phyloP scores from a whole-genome alignment of 2,329 filamentous ascomycete species.

The Fusarium sp. region DNA sequence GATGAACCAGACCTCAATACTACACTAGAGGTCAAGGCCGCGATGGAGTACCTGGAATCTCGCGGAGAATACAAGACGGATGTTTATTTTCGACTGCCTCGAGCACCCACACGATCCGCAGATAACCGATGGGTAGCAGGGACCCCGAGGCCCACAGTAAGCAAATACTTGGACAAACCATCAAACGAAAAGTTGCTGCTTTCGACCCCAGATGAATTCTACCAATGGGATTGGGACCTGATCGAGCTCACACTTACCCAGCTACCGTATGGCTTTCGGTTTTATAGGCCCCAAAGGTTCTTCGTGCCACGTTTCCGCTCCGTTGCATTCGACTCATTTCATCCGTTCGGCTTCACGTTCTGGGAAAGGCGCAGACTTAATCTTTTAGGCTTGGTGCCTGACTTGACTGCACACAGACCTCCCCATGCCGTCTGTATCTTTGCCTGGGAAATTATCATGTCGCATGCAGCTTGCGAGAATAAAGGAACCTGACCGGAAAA shows the following conservation, averaged over 20 bases:
- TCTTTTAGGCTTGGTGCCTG: conserved; percentile 15
- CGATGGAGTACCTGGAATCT: conserved; percentile 11
- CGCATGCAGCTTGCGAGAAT: background rate
- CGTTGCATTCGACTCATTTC: conserved; percentile 29
- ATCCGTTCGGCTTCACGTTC: conserved; percentile 30
- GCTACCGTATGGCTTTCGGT: too few species aligned
- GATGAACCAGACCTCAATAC: too few species aligned
- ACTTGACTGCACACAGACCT: background rate
- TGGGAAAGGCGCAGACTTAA: conserved; percentile 38
- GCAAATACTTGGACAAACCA: too few species aligned
- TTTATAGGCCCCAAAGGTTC: too few species aligned
- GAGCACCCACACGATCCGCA: background rate
- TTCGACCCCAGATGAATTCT: too few species aligned
- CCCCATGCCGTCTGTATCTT: background rate
- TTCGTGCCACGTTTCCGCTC: too few species aligned
- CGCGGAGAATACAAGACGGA: conserved; percentile 9
- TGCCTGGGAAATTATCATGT: conserved; percentile 19
- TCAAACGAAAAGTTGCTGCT: too few species aligned
- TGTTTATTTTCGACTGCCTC: conserved; percentile 6
- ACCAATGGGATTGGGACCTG: background rate
- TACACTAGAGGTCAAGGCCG: conserved; percentile 15
- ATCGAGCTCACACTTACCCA: background rate
- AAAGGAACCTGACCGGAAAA: background rate
- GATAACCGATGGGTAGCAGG: conserved; percentile 20
- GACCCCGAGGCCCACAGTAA: background rate